These are phyloP conservation scores for Amanita jacksonii DNA, from an alignment of 768 basidiomycete species.

Conservation along the genomic window DNA sequence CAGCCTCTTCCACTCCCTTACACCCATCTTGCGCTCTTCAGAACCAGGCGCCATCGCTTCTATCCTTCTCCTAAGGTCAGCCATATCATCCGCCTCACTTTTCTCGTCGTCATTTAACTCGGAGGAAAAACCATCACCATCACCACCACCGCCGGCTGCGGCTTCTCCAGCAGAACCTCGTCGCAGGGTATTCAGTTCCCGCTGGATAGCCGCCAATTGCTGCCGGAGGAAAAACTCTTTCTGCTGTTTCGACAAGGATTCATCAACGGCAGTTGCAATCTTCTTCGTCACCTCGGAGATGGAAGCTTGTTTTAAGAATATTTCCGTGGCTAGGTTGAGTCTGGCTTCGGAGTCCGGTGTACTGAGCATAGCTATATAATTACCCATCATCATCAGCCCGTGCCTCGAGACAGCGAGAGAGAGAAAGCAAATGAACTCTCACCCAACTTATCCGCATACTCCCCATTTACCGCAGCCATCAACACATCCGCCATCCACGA, in stretches of 20 bases:
- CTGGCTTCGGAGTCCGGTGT: conserved; percentile 53
- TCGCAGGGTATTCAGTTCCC: conserved; percentile 56
- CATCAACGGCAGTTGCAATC: conserved; percentile 72
- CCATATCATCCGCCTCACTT: conserved; percentile 72
- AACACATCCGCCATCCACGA: conserved; percentile 76
- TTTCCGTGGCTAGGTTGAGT: conserved; percentile 53
- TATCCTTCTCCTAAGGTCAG: conserved; percentile 61
- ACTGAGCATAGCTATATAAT: conserved; percentile 51
- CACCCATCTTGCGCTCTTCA: conserved; percentile 76
- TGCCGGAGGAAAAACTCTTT: conserved; percentile 83
- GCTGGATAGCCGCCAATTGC: conserved; percentile 72
- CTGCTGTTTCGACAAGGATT: conserved; percentile 80
- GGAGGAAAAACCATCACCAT: conserved; percentile 22
- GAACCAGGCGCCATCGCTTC: conserved; percentile 63
- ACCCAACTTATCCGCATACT: conserved; percentile 69
- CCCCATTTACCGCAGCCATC: conserved; percentile 51
- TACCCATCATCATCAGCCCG: too few species aligned
- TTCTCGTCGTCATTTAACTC: conserved; percentile 74
- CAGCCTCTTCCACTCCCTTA: conserved; percentile 75
- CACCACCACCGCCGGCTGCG: too few species aligned
- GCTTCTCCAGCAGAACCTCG: conserved; percentile 17
- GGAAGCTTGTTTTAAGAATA: conserved; percentile 67
- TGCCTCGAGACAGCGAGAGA: too few species aligned
- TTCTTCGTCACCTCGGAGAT: conserved; percentile 77
- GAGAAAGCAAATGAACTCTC: too few species aligned